Conservation (phyloP, 768 basidiomycete species). For the Lentinula boryana region DNA sequence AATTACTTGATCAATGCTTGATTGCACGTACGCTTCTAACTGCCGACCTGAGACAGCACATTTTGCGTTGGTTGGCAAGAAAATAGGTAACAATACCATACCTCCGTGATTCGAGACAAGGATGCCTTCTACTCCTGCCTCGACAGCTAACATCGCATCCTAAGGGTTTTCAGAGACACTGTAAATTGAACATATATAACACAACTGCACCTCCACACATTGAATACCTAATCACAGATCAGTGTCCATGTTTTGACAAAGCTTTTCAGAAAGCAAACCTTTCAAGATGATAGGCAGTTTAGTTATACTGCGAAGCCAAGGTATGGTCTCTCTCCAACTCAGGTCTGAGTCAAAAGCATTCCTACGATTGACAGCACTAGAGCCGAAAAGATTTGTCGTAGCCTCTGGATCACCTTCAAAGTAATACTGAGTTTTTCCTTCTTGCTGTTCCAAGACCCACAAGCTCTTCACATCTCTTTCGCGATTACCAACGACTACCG, state of each 20-base stretch:
- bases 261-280: slow-evolving; percentile 19
- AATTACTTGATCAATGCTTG: background rate
- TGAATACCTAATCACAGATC: slow-evolving; percentile 38
- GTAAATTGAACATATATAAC: slow-evolving; percentile 12
- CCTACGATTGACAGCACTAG: slow-evolving; percentile 45
- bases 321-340: slow-evolving; percentile 77
- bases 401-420: slow-evolving; percentile 16
- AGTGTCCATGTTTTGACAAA: background rate
- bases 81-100: slow-evolving; percentile 20
- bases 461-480: slow-evolving; percentile 66
- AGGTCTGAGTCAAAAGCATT: slow-evolving; percentile 62
- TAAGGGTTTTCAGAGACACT: slow-evolving; percentile 22
- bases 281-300: slow-evolving; percentile 71
- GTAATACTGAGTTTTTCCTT: slow-evolving; percentile 26
- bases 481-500: slow-evolving; percentile 72
- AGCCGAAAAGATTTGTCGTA: slow-evolving; percentile 44
- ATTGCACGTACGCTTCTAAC: slow-evolving; percentile 55
- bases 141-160: slow-evolving; percentile 82
- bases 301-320: slow-evolving; percentile 68
- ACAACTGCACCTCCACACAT: slow-evolving; percentile 55
- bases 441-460: slow-evolving; percentile 50
- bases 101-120: slow-evolving; percentile 91
- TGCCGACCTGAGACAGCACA: slow-evolving; percentile 51
- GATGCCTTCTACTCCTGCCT: slow-evolving; percentile 83
- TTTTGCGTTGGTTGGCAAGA: background rate